Conservation (phyloP, 805 yeast species). For the Metschnikowia lochheadii region DNA sequence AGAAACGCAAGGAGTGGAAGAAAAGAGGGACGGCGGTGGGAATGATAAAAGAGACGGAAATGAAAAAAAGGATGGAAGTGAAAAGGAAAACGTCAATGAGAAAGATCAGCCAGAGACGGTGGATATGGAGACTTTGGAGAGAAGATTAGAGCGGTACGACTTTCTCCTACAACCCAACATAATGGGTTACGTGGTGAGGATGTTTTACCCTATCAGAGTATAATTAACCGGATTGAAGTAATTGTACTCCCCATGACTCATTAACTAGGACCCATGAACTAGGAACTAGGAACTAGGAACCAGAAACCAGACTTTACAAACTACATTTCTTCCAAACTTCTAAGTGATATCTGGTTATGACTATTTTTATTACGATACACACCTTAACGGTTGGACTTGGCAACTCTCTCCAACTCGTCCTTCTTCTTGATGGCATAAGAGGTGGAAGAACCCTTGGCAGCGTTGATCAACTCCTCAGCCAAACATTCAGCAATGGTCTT, state of each 20-base stretch:
- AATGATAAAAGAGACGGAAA: not conserved
- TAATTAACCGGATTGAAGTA: not conserved
- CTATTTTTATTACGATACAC: constrained; percentile 23
- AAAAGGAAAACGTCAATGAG: not conserved
- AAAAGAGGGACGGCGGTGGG: not conserved
- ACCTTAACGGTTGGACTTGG: constrained; percentile 99
- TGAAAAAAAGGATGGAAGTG: not conserved
- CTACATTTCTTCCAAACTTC: no score
- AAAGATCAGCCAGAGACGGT: not conserved
- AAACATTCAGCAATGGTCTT: constrained; percentile 99
- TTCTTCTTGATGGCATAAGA: constrained; percentile 99
- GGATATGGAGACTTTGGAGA: constrained; percentile 5
- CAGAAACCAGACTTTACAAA: no score
- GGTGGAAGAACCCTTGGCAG: constrained; percentile 99
- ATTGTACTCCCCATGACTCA: no score
- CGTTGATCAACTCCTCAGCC: constrained; percentile 99
- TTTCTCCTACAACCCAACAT: constrained; percentile 8
- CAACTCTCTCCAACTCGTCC: constrained; percentile 99
- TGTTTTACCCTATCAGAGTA: constrained; percentile 17
- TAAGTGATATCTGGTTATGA: constrained; percentile 11
- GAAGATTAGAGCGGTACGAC: constrained; percentile 12
- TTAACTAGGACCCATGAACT: no score
- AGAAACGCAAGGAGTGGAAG: not conserved
- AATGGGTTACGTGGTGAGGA: constrained; percentile 7
- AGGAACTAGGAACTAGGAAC: no score